Evolutionary conservation across 2,329 filamentous ascomycete species (phyloP), one percentile per base, ranked within the genome.

Genomic region (Stachybotrys chartarum): DNA sequence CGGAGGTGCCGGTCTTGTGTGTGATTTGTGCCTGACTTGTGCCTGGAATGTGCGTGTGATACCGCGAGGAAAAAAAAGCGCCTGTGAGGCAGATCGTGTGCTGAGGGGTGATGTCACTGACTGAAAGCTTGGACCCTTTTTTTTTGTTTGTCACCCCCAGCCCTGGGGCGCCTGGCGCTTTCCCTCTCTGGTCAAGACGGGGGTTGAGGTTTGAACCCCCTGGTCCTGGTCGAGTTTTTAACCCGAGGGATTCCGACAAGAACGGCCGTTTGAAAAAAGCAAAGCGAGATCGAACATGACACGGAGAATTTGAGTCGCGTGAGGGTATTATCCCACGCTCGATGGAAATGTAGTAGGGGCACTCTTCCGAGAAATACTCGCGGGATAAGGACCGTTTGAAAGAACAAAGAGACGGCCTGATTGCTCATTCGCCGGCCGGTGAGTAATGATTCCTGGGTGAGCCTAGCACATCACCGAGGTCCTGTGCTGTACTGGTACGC

Each of bases 281-380:
- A 18, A 72, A 75, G 56, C 79, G 79, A 24, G 77, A 71, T 46
- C 77, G 80, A 39, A 85, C 68, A 83, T 82, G 54, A 80, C 75
- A 54, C 80, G 80, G 16, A 75, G 75, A 30, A 82, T 73, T 61
- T 79, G 70, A 14, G 10, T 42, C 35, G 35, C 35, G 35, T 42
- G 35, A 42, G 35, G 14, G 35, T 14, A 42, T 24, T 24, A 3
- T 4, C 24, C 24, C 24, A 24, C 4, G 24, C 24, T 24, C 24
- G 24, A 24, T 24, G 24, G 24, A 24, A 24, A 24, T 24, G 24
- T n/a, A 4, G 24, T 24, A 24, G 24, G 24, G 24, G 24, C 24
- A 24, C 24, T 24, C 24, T 42, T 42, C 35, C 35, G 35, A 42
- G 35, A 42, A 42, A 42, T 42, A 42, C 35, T 42, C 35, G 35